Base-by-base conservation (phyloP, 2,329 filamentous ascomycete genomes). In the Stemphylium lycopersici region DNA sequence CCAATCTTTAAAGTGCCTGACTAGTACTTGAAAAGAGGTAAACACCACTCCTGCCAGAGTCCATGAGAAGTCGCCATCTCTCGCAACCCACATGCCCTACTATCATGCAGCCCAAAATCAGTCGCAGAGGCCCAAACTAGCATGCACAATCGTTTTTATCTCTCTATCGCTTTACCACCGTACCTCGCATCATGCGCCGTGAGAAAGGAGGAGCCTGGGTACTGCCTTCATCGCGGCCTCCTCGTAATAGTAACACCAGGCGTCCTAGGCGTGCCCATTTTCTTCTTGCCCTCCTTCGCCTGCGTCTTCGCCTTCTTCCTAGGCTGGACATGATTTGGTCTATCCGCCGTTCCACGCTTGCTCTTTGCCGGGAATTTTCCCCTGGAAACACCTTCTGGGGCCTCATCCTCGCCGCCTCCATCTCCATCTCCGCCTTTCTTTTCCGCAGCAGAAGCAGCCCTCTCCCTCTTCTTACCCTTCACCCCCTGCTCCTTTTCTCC, bases 241-340 rank as follows among this genome's bases (percentile, higher is more conserved):
- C 11, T 54, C 7, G 54, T 29, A 22, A 56, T 52, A 10, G 45
- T 57, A 15, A 57, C 20, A 24, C 18, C 51, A 3, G 46, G 22
- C 10, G 36, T 50, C 7, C 11, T 15, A 20, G 24, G 15, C 8
- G 2, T 2, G 26, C 16, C 24, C 8, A 15, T 39, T 31, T 55
- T 61, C 34, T 45, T 52, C 46, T 59, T 57, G 1, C 29, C 29
- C 22, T 55, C 57, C 4, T 24, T 43, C 37, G 24, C 45, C 26
- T 44, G 56, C n/a, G 20, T 48, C 54, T 69, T 67, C 7, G 42
- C 20, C 50, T 65, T 69, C 59, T 67, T 68, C 54, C 55, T 60
- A 18, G 55, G 24, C 42, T 56, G 34, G 33, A 67, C n/a, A 12
- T 39, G 38, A 38, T 58, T 60, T 31, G 52, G 55, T 24, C 43